phyloP scores from a whole-genome alignment of 257 asterid genomes.

The Ophiorrhiza pumila region DNA sequence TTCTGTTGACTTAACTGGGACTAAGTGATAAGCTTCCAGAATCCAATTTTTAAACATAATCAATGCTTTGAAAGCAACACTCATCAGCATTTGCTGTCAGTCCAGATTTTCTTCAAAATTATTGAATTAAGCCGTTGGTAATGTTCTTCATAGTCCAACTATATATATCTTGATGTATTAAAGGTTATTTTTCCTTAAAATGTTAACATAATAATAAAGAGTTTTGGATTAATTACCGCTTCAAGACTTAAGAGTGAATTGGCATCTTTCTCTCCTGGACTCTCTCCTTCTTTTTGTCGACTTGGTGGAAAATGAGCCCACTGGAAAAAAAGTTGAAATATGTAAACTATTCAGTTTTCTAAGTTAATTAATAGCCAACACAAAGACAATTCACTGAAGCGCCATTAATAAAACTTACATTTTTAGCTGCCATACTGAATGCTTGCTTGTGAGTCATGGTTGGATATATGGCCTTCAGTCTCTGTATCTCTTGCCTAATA shows the following conservation, averaged over 20 bases:
- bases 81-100: neutral
- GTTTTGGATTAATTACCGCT: slow-evolving; percentile 31
- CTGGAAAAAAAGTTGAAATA: slow-evolving; percentile 26
- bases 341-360: neutral
- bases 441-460: slow-evolving; percentile 83
- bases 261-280: slow-evolving; percentile 30
- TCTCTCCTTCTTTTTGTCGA: slow-evolving; percentile 32
- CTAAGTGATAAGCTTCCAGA: neutral
- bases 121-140: too few relatives aligned
- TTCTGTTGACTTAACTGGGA: neutral
- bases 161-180: neutral
- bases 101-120: neutral
- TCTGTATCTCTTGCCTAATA: slow-evolving; percentile 64
- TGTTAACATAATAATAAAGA: neutral
- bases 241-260: slow-evolving; percentile 18
- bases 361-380: neutral
- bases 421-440: slow-evolving; percentile 83
- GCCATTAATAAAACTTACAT: slow-evolving; percentile 37
- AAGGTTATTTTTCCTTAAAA: neutral
- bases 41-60: neutral
- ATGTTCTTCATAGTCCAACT: neutral
- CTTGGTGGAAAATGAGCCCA: slow-evolving; percentile 72
- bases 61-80: slow-evolving; percentile 14
- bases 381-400: neutral
- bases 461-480: slow-evolving; percentile 65